These are phyloP conservation scores for Trebouxiophyceae sp. DNA, from an alignment of 163 green algal genomes.

Conservation along the genomic window DNA sequence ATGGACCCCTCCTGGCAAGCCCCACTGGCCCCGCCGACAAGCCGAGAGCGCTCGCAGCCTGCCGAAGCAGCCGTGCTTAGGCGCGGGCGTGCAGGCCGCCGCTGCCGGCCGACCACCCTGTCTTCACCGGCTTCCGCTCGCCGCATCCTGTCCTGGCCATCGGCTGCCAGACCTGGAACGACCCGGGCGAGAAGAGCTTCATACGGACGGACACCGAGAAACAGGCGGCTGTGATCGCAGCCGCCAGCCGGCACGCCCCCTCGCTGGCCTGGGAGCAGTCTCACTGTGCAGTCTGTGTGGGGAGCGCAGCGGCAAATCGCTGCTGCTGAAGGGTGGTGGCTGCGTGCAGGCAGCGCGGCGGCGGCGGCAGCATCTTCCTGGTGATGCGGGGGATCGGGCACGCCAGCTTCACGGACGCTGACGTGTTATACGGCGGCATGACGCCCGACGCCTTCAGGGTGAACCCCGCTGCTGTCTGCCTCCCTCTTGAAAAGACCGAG, in stretches of 20 bases:
- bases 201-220: constrained; percentile 28
- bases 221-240: constrained; percentile 35
- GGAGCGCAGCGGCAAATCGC: too few relatives aligned
- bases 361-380: constrained; percentile 43
- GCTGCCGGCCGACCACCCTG: constrained; percentile 19
- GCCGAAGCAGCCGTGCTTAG: neutral
- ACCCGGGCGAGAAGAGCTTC: constrained; percentile 25
- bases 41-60: too few relatives aligned
- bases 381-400: constrained; percentile 37
- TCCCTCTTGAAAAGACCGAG: constrained; percentile 28
- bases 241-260: constrained; percentile 6
- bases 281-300: too few relatives aligned
- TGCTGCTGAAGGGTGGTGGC: too few relatives aligned
- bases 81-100: constrained; percentile 26
- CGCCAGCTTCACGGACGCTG: constrained; percentile 47
- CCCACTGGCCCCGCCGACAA: neutral
- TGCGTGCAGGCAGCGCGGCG: neutral
- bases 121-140: constrained; percentile 22
- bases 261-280: too few relatives aligned
- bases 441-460: constrained; percentile 23
- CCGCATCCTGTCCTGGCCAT: constrained; percentile 40
- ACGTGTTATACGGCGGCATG: constrained; percentile 34
- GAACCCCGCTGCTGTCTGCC: constrained; percentile 3
- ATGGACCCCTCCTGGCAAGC: constrained; percentile 51
- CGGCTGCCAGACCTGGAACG: constrained; percentile 57